A percentile compares a stretch with the other conserved stretches of the same genome.
Conservation (phyloP, 2,329 filamentous ascomycete species). For the Hymenoscyphus albidus region DNA sequence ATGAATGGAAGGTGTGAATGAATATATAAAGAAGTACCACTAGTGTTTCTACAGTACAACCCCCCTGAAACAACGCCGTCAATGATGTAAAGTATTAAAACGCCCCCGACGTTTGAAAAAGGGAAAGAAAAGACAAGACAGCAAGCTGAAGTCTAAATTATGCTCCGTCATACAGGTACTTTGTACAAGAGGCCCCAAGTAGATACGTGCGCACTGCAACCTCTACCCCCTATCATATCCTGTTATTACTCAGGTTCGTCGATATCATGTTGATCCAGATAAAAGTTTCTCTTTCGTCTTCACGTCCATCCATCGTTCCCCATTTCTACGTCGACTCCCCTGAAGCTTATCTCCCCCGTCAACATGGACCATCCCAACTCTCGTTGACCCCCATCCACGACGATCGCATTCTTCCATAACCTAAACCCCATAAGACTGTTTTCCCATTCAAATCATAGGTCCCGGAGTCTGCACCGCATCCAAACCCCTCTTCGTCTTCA, state of each 20-base stretch:
- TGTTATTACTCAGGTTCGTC: not conserved
- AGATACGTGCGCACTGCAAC: not conserved
- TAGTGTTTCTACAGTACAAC: not conserved
- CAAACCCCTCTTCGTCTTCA: slow-evolving; percentile 14
- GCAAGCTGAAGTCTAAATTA: not conserved
- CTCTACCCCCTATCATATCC: not conserved
- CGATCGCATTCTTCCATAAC: not conserved
- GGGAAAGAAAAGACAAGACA: not conserved
- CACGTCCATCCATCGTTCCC: not conserved
- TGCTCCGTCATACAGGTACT: not conserved
- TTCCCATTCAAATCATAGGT: not conserved
- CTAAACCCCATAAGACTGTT: not conserved
- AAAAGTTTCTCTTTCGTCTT: slow-evolving; percentile 1
- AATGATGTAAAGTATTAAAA: not conserved
- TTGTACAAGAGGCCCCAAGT: not conserved
- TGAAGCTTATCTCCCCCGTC: not conserved
- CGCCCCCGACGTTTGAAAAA: not conserved
- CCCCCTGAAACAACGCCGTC: not conserved
- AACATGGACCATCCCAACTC: not conserved
- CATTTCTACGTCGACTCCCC: not conserved
- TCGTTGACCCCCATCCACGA: not conserved
- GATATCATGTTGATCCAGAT: not conserved
- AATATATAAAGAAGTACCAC: not conserved
- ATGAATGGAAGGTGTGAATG: not conserved
- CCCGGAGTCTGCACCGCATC: slow-evolving; percentile 12